Conservation (phyloP, 495 filamentous ascomycete genomes). For the Penicillium psychrofluorescens region DNA sequence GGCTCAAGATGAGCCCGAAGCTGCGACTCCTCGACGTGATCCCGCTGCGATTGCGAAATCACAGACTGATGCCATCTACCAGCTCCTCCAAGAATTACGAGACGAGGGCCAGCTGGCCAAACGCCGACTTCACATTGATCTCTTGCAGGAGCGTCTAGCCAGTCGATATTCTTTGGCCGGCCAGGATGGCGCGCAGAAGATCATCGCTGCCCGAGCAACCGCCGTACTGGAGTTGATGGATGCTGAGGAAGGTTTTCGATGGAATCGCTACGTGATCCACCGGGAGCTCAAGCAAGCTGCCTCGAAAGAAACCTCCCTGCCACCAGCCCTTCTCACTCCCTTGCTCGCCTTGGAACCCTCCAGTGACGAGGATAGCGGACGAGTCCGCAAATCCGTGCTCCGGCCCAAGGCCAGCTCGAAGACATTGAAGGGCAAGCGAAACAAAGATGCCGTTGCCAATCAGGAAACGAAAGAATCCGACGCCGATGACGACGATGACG, state of each 20-base stretch:
- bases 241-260: slow-evolving; percentile 32
- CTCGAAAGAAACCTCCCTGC: slow-evolving; percentile 14
- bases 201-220: slow-evolving; percentile 26
- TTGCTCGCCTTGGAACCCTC: slow-evolving; percentile 26
- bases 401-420: slow-evolving; percentile 39
- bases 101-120: slow-evolving; percentile 38
- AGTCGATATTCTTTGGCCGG: slow-evolving; percentile 13
- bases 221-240: slow-evolving; percentile 29
- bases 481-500: slow-evolving; percentile 24
- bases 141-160: slow-evolving; percentile 16
- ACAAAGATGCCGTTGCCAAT: slow-evolving; percentile 26
- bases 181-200: slow-evolving; percentile 27
- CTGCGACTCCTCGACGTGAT: slow-evolving; percentile 19
- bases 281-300: slow-evolving; percentile 31
- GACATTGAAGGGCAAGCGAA: slow-evolving; percentile 41
- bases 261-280: slow-evolving; percentile 39
- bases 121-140: slow-evolving; percentile 34
- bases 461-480: slow-evolving; percentile 25
- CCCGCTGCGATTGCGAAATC: slow-evolving; percentile 22
- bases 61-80: slow-evolving; percentile 32
- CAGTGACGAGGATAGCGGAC: slow-evolving; percentile 33
- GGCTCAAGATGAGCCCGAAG: slow-evolving; percentile 12
- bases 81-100: slow-evolving; percentile 28
- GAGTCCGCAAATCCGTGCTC: slow-evolving; percentile 43
- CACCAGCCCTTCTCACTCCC: slow-evolving; percentile 27